phyloP scores from a whole-genome alignment of 2,329 filamentous ascomycete genomes.

The Rhexocercosporidium sp. region DNA sequence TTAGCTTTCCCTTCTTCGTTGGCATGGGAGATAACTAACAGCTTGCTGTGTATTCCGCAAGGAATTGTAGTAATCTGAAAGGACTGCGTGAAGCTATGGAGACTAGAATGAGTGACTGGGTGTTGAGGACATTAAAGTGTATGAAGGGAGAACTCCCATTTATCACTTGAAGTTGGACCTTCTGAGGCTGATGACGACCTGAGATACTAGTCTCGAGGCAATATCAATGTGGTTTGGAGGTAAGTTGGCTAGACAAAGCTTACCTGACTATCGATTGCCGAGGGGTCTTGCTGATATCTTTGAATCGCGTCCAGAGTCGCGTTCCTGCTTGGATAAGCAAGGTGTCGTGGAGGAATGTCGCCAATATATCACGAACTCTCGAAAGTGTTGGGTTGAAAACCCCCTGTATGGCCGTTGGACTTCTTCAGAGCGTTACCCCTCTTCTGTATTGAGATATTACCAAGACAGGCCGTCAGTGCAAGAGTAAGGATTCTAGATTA shows the following conservation, averaged over 20 bases:
- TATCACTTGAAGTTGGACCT: constrained; percentile 12
- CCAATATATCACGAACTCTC: constrained; percentile 17
- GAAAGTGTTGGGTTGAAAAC: background rate
- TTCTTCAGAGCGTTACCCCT: constrained; percentile 1
- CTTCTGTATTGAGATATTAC: background rate
- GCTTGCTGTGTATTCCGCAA: constrained; percentile 11
- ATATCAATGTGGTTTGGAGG: constrained; percentile 21
- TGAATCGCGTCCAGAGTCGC: constrained; percentile 27
- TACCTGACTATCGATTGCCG: constrained; percentile 33
- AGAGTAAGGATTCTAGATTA: constrained; percentile 9
- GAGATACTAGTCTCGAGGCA: constrained; percentile 18
- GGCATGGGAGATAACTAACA: constrained; percentile 13
- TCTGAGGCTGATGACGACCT: constrained; percentile 5
- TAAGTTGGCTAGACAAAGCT: constrained; percentile 30
- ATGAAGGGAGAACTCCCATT: constrained; percentile 15
- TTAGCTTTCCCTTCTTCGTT: constrained; percentile 8
- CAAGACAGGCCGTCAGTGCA: background rate
- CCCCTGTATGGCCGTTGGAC: background rate
- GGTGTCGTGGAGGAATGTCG: constrained; percentile 26
- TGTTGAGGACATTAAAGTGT: constrained; percentile 7
- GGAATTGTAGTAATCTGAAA: constrained; percentile 19
- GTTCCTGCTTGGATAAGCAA: constrained; percentile 27
- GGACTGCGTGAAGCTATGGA: constrained; percentile 26
- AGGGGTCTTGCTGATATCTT: constrained; percentile 8
- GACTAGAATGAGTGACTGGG: constrained; percentile 27